Base-by-base conservation (phyloP, 176 grass and related monocot species). In the Musa itinerans region DNA sequence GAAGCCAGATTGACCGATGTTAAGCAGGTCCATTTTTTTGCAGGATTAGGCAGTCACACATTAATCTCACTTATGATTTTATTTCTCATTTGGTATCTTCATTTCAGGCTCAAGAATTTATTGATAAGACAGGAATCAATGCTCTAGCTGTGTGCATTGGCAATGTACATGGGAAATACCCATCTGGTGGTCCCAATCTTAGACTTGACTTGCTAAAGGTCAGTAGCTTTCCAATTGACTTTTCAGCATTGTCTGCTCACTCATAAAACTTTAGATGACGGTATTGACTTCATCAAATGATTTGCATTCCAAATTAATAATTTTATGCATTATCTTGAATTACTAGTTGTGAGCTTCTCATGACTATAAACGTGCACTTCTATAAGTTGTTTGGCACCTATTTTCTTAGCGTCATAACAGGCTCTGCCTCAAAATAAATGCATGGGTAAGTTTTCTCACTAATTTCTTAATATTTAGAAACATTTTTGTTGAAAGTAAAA, bases 61-160 rank as follows among this genome's bases (percentile, higher is more conserved):
- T 29, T 8, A 17, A 53, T 63, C 20, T 17, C 73, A 64, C n/a
- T 53, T 61, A 52, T 20, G 12, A 64, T 20, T 12, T 50, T 26
- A 21, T 72, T 57, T 27, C 13, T 53, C 63, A 17, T 64, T 73
- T 62, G 2, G 70, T 50, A 75, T 81, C 58, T 79, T 34, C 75
- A 61, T 81, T 88, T 78, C 83, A 98, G 95, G 95, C 95, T 22
- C 54, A 65, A 54, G 77, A 83, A 87, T 98, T 98, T 82, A 93
- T 98, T 81, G 86, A 89, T 72, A 81, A 91, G 79, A 91, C 95
- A 20, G 67, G 81, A 52, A 86, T 93, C 70, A 82, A 98, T 83
- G 84, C 95, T 10, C 65, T 98, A 89, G 95, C 90, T 54, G 95
- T 98, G 20, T 98, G 95, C 89, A 89, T 98, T 76, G 95, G 95